A percentile compares a stretch with the other conserved stretches of the same genome.
These are phyloP conservation scores for Podila epicladia DNA, from an alignment of 192 early-diverging fungal genomes.

Conservation along the genomic window DNA sequence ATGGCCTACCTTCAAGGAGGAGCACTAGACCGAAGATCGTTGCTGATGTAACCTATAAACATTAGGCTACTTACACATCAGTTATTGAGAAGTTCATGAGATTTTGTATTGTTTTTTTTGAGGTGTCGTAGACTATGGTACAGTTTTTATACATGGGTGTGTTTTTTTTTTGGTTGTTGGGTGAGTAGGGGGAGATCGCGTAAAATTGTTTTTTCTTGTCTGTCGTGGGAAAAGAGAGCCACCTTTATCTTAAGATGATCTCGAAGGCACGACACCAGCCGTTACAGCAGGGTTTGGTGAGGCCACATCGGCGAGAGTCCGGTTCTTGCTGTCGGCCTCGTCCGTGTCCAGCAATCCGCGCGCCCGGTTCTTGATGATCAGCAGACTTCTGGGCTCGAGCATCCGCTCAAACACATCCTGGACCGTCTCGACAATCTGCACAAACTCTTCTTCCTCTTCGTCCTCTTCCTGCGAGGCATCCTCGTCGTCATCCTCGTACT, in stretches of 20 bases:
- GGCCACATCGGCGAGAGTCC: background rate
- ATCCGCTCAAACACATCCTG: slow-evolving; percentile 45
- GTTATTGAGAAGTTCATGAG: background rate
- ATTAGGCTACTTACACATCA: background rate
- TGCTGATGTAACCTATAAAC: too few relatives aligned
- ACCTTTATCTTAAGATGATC: too few relatives aligned
- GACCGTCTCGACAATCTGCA: slow-evolving; percentile 31
- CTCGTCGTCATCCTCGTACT: background rate
- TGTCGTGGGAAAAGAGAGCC: too few relatives aligned
- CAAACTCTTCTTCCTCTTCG: slow-evolving; percentile 7
- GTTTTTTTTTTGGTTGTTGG: too few relatives aligned
- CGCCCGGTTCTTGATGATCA: slow-evolving; percentile 47
- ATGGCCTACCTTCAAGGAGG: slow-evolving; percentile 45
- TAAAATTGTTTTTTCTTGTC: too few relatives aligned
- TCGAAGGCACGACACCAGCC: too few relatives aligned
- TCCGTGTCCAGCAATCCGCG: slow-evolving; percentile 31
- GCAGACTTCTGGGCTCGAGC: slow-evolving; percentile 29
- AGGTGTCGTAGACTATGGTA: too few relatives aligned
- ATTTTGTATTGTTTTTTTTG: too few relatives aligned
- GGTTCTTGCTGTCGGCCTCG: background rate
- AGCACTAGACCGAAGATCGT: background rate
- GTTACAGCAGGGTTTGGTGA: too few relatives aligned
- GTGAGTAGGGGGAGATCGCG: too few relatives aligned
- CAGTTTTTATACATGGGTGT: too few relatives aligned
- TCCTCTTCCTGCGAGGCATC: slow-evolving; percentile 1